phyloP scores from a whole-genome alignment of 345 rosid species.

The Gossypium australe region DNA sequence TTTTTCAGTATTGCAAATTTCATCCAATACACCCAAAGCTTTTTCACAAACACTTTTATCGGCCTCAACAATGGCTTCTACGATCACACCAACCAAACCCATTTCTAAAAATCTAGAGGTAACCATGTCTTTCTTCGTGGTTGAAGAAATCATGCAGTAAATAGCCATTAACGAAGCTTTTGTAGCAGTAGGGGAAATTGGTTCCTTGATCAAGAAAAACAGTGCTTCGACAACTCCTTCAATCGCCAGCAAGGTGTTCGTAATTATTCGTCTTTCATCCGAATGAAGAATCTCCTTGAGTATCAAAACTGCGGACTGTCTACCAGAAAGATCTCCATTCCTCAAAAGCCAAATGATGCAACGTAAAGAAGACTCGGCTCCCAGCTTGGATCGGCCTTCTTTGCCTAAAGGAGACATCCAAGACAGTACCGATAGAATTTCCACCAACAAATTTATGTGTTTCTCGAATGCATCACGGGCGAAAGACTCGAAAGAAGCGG shows the following conservation, averaged over 20 bases:
- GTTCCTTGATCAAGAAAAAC: conserved; percentile 48
- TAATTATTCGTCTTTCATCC: conserved; percentile 25
- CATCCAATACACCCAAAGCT: conserved; percentile 51
- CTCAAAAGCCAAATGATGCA: conserved; percentile 42
- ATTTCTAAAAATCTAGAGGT: conserved; percentile 33
- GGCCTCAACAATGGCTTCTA: conserved; percentile 46
- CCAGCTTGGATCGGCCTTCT: conserved; percentile 36
- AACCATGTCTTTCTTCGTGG: conserved; percentile 20
- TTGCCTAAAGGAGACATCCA: conserved; percentile 38
- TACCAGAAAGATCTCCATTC: conserved; percentile 34
- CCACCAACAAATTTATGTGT: conserved; percentile 32
- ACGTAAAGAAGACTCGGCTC: conserved; percentile 40
- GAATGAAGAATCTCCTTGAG: conserved; percentile 46
- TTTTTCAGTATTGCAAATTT: conserved; percentile 37
- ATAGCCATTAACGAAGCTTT: conserved; percentile 53
- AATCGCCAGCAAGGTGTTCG: conserved; percentile 22
- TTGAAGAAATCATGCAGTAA: conserved; percentile 33
- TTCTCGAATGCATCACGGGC: conserved; percentile 25
- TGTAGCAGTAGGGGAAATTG: conserved; percentile 54
- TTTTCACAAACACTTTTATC: conserved; percentile 62
- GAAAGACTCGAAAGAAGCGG: conserved; percentile 39
- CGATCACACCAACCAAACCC: conserved; percentile 43
- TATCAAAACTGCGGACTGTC: conserved; percentile 47
- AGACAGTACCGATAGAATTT: conserved; percentile 41
- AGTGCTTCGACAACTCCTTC: conserved; percentile 54